Base-by-base conservation (phyloP, 2,329 filamentous ascomycete species). In the Didymella glomerata region DNA sequence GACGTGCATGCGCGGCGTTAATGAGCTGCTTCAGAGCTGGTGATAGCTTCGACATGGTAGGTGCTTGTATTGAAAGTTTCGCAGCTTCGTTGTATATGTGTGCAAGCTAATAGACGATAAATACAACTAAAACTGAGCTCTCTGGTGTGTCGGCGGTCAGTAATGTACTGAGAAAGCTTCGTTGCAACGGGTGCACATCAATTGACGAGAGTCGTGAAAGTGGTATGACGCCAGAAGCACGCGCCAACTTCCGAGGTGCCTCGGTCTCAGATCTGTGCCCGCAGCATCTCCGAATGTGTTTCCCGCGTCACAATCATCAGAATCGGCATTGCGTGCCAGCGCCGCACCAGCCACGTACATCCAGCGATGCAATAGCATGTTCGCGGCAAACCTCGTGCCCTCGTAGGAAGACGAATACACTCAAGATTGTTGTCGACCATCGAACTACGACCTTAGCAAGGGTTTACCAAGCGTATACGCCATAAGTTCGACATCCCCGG, bases 31-130 rank as follows among this genome's bases (percentile, higher is more conserved):
- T 76, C 57, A 75, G 66, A 41, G 68, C 65, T 34, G 73, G 68
- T 2, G 71, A 75, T 28, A 75, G 69, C 60, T 75, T 76, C n/a
- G 74, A 75, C 74, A 76, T 76, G 54, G 54, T 63, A 45, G 34
- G 45, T 42, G 42, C 40, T 6, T 2, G 22, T 24, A 9, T 13
- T 41, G 9, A 6, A 13, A 14, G 5, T 10, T 32, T 24, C 20
- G 18, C 18, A 22, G 6, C 38, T 41, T 41, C 20, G 24, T 20
- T 25, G 7, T 28, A 30, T 25, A 28, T 30, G 25, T 10, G 18
- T 4, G 24, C 34, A 20, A 14, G 13, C 7, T 45, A 4, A 3
- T 16, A 14, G 14, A 10, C 32, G 14, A 24, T 32, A 3, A 7
- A 10, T 10, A 7, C n/a, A 25, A 25, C 2, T 7, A 13, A 6